These are phyloP conservation scores for Atkinsonella hypoxylon DNA, from an alignment of 2,329 filamentous ascomycete species.

Conservation along the genomic window DNA sequence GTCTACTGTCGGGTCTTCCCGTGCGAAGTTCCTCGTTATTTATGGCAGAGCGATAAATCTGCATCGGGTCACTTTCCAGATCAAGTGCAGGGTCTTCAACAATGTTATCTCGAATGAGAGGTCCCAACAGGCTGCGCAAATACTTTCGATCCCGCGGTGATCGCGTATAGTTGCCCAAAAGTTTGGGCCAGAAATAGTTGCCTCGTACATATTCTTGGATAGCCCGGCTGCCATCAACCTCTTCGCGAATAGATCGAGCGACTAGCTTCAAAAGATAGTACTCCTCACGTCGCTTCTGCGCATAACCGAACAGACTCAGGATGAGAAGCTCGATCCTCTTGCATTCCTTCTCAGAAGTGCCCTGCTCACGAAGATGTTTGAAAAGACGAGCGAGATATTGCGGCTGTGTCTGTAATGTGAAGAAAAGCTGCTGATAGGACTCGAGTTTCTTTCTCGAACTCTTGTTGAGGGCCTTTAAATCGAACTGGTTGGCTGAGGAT, in stretches of 20 bases:
- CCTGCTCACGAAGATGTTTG: constrained; percentile 69
- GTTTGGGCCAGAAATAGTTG: constrained; percentile 85
- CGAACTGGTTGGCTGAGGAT: constrained; percentile 80
- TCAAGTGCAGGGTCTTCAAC: constrained; percentile 85
- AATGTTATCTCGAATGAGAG: constrained; percentile 80
- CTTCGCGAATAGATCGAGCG: constrained; percentile 69
- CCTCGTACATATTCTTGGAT: constrained; percentile 80
- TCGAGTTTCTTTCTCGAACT: constrained; percentile 90
- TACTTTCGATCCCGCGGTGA: constrained; percentile 90
- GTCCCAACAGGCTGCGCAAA: constrained; percentile 72
- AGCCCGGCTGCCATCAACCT: constrained; percentile 60
- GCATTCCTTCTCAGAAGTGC: constrained; percentile 79
- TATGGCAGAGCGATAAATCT: constrained; percentile 90
- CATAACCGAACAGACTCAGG: constrained; percentile 95
- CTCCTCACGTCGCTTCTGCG: constrained; percentile 91
- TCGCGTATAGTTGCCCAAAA: constrained; percentile 77
- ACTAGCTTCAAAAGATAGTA: constrained; percentile 92
- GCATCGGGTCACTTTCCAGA: constrained; percentile 91
- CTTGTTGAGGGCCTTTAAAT: constrained; percentile 95
- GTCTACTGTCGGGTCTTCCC: constrained; percentile 68
- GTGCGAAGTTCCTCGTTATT: constrained; percentile 96
- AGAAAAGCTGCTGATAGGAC: constrained; percentile 95
- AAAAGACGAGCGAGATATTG: constrained; percentile 88
- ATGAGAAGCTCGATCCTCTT: constrained; percentile 87
- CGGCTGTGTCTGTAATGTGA: constrained; percentile 90